Evolutionary conservation across 164 flowering plant species (phyloP).

Genomic region (Vitis riparia): DNA sequence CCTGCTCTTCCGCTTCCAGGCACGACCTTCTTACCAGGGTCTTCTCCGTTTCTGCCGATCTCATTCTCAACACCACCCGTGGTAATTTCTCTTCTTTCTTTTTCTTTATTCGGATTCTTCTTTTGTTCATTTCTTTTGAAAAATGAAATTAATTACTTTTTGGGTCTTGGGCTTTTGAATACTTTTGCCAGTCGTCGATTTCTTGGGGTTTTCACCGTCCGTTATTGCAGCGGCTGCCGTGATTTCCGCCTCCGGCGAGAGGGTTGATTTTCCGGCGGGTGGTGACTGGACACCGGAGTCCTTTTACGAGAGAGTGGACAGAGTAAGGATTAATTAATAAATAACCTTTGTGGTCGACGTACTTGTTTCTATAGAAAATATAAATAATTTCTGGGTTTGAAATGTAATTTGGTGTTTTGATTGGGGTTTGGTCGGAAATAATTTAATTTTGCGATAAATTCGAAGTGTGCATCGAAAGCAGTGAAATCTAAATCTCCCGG

Average conservation of each 20-base stretch:
- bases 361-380: background rate
- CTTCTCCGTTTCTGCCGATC: conserved; percentile 38
- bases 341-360: background rate
- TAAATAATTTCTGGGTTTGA: background rate
- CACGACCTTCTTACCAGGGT: conserved; percentile 8
- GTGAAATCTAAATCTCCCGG: conserved; percentile 12
- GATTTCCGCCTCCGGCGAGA: conserved; percentile 32
- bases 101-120: background rate
- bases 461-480: conserved; percentile 15
- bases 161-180: background rate
- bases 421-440: background rate
- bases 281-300: background rate
- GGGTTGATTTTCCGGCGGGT: conserved; percentile 8
- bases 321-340: conserved; percentile 23
- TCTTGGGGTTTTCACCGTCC: conserved; percentile 54
- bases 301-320: conserved; percentile 34
- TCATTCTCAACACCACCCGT: conserved; percentile 50
- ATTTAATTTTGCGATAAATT: conserved; percentile 11
- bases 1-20: conserved; percentile 9
- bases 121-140: background rate
- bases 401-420: background rate
- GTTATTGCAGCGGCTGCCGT: conserved; percentile 64
- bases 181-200: conserved; percentile 41
- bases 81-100: conserved; percentile 25
- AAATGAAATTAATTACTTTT: background rate